Percentiles rank a stretch among this genome's conserved stretches.
Evolutionary conservation across 2,329 filamentous ascomycete genomes (phyloP).

Genomic region (Pseudogymnoascus pannorum): DNA sequence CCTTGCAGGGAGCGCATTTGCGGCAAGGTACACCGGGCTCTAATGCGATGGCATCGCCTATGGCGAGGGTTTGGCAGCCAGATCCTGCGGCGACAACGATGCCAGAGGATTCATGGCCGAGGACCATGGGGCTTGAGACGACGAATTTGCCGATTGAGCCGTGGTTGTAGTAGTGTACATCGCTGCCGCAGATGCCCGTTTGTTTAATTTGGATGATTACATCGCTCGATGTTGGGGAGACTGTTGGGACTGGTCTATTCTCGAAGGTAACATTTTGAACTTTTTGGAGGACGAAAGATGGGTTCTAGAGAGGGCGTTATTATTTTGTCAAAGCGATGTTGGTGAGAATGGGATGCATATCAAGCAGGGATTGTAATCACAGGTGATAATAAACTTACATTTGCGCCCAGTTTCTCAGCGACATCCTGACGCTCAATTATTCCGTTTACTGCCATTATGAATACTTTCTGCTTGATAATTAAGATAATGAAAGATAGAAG

Average conservation of each 20-base stretch:
- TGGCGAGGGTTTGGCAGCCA: slow-evolving; percentile 36
- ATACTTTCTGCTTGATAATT: background rate
- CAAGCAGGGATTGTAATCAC: background rate
- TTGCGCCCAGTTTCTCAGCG: background rate
- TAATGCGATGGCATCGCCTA: slow-evolving; percentile 46
- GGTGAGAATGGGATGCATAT: background rate
- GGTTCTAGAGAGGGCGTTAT: slow-evolving; percentile 30
- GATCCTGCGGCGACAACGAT: slow-evolving; percentile 45
- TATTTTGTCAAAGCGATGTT: background rate
- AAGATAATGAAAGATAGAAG: background rate
- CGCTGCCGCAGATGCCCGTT: slow-evolving; percentile 42
- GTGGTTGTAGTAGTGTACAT: slow-evolving; percentile 51
- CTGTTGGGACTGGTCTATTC: slow-evolving; percentile 33
- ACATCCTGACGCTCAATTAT: background rate
- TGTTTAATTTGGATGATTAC: slow-evolving; percentile 39
- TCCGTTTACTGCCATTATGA: background rate
- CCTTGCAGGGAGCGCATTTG: slow-evolving; percentile 35
- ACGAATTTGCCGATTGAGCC: slow-evolving; percentile 62
- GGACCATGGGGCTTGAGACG: slow-evolving; percentile 51
- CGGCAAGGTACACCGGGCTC: slow-evolving; percentile 26
- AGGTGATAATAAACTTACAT: background rate
- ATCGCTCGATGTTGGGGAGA: slow-evolving; percentile 27
- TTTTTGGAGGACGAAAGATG: slow-evolving; percentile 40
- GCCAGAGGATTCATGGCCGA: slow-evolving; percentile 52
- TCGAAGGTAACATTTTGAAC: slow-evolving; percentile 40